phyloP scores from a whole-genome alignment of 2,329 filamentous ascomycete genomes.

The Pseudogymnoascus pannorum region DNA sequence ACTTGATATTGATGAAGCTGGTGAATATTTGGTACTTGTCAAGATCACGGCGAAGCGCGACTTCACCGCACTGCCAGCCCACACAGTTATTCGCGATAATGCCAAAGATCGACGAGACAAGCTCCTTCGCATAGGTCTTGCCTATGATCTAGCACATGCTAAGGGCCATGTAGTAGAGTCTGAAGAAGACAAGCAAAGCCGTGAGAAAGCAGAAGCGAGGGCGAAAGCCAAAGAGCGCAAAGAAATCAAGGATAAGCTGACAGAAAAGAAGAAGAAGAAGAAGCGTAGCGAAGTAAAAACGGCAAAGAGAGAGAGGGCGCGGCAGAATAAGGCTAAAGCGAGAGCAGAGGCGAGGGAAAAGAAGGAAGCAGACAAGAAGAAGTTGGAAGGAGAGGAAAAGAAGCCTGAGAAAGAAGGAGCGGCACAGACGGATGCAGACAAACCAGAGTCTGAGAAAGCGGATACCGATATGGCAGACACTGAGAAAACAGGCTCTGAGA shows the following conservation, averaged over 20 bases:
- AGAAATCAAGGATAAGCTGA: conserved; percentile 41
- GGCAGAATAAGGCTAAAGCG: conserved; percentile 32
- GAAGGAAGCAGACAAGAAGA: conserved; percentile 25
- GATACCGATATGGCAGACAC: conserved; percentile 25
- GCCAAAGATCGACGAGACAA: conserved; percentile 36
- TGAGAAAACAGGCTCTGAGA: conserved; percentile 21
- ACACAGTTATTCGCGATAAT: conserved; percentile 52
- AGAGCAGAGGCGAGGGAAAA: conserved; percentile 34
- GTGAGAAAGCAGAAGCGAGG: conserved; percentile 23
- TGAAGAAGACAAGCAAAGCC: conserved; percentile 32
- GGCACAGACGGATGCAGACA: conserved; percentile 18
- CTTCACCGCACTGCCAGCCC: conserved; percentile 34
- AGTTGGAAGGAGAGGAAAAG: conserved; percentile 13
- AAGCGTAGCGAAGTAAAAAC: conserved; percentile 34
- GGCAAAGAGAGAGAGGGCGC: conserved; percentile 34
- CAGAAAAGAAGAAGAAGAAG: conserved; percentile 43
- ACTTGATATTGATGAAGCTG: conserved; percentile 46
- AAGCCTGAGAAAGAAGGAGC: conserved; percentile 16
- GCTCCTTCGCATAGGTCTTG: conserved; percentile 48
- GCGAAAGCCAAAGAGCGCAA: conserved; percentile 36
- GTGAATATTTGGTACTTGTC: conserved; percentile 50
- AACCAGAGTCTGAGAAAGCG: conserved; percentile 18
- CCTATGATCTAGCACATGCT: conserved; percentile 54
- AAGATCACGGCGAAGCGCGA: conserved; percentile 46
- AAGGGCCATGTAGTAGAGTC: conserved; percentile 50